These are phyloP conservation scores for Clonostachys rhizophaga DNA, from an alignment of 2,329 filamentous ascomycete species.

Conservation along the genomic window DNA sequence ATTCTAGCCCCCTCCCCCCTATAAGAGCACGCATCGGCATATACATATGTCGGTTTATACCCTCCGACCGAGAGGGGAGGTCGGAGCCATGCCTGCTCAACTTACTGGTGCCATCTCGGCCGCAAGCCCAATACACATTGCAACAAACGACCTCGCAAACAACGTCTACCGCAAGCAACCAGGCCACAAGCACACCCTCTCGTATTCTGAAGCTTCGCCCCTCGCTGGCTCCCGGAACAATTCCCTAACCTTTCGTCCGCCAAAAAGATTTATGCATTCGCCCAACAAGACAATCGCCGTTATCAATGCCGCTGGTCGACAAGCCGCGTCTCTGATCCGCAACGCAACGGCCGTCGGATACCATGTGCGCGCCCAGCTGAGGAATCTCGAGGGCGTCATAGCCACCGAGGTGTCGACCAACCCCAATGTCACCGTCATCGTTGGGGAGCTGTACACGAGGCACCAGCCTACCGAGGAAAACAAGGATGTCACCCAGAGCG, in stretches of 20 bases:
- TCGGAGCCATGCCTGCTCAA: constrained; percentile 30
- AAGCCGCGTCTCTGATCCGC: constrained; percentile 91
- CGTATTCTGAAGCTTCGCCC: constrained; percentile 56
- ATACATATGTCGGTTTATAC: constrained; percentile 3
- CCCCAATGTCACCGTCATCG: constrained; percentile 66
- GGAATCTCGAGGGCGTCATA: constrained; percentile 81
- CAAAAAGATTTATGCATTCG: constrained; percentile 53
- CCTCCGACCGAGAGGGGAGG: constrained; percentile 3
- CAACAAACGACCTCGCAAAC: constrained; percentile 24
- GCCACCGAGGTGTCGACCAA: constrained; percentile 80
- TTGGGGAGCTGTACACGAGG: constrained; percentile 59
- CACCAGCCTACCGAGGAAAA: constrained; percentile 44
- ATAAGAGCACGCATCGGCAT: not conserved
- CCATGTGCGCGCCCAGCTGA: constrained; percentile 85
- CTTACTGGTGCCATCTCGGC: constrained; percentile 28
- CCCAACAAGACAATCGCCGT: constrained; percentile 82
- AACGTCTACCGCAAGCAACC: constrained; percentile 27
- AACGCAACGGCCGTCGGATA: constrained; percentile 93
- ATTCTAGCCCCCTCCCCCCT: not conserved
- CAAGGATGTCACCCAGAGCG: constrained; percentile 65
- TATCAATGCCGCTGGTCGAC: constrained; percentile 92
- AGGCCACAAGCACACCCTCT: constrained; percentile 54
- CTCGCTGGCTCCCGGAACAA: constrained; percentile 51
- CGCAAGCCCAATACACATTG: constrained; percentile 29
- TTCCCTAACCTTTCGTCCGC: constrained; percentile 55